Evolutionary conservation across 805 yeast species (phyloP).

Genomic region (Lachancea cidri): DNA sequence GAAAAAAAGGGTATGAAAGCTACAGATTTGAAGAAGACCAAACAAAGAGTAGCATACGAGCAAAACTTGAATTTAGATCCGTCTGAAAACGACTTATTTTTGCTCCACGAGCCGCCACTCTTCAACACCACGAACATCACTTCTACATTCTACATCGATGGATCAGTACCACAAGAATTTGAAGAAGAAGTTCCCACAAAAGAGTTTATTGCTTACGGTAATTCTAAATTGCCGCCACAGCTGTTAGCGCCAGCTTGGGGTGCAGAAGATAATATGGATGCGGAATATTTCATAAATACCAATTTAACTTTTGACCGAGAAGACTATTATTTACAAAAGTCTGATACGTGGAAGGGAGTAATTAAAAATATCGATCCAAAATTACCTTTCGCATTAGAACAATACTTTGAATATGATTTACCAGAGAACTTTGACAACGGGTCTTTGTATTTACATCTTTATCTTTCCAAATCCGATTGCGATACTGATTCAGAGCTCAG

Average conservation of each 20-base stretch:
- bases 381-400: too few relatives aligned
- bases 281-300: slow-evolving; percentile 22
- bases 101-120: slow-evolving; percentile 7
- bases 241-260: slow-evolving; percentile 20
- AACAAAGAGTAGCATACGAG: slow-evolving; percentile 12
- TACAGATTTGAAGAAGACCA: background rate
- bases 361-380: slow-evolving; percentile 8
- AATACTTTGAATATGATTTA: slow-evolving; percentile 10
- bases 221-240: slow-evolving; percentile 18
- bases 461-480: slow-evolving; percentile 18
- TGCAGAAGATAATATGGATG: slow-evolving; percentile 11
- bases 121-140: slow-evolving; percentile 9
- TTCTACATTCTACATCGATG: slow-evolving; percentile 7
- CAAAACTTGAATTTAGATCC: slow-evolving; percentile 8
- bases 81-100: slow-evolving; percentile 5
- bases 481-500: slow-evolving; percentile 13
- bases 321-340: slow-evolving; percentile 1
- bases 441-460: slow-evolving; percentile 33
- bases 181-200: slow-evolving; percentile 11
- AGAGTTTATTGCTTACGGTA: slow-evolving; percentile 23
- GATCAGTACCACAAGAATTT: slow-evolving; percentile 5
- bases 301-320: slow-evolving; percentile 7
- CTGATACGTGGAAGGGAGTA: slow-evolving; percentile 6
- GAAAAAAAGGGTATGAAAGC: background rate
- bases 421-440: slow-evolving; percentile 28